A percentile compares a stretch with the other conserved stretches of the same genome.
phyloP scores from a whole-genome alignment of 2,329 filamentous ascomycete species.

The Cordyceps pruinosa region DNA sequence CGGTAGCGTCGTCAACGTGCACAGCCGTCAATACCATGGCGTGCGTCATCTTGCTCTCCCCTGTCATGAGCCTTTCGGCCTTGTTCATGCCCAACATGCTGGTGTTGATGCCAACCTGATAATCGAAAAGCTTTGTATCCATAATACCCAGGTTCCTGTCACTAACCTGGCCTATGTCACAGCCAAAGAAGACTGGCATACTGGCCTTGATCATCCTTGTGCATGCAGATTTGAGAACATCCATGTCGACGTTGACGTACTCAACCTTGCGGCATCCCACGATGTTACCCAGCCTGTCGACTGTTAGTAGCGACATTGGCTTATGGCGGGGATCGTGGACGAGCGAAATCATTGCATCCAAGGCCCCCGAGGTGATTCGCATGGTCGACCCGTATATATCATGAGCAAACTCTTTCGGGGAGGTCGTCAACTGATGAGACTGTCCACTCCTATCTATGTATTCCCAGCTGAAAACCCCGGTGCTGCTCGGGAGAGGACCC shows the following conservation, averaged over 20 bases:
- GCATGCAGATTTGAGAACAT: constrained; percentile 62
- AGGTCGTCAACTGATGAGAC: constrained; percentile 54
- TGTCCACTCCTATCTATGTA: constrained; percentile 65
- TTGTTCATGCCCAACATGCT: constrained; percentile 68
- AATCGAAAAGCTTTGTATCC: constrained; percentile 71
- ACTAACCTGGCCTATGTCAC: constrained; percentile 78
- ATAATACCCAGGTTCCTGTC: constrained; percentile 65
- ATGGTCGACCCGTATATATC: constrained; percentile 57
- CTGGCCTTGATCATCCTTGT: constrained; percentile 73
- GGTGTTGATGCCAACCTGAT: constrained; percentile 77
- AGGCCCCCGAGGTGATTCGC: constrained; percentile 51
- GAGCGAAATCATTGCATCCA: constrained; percentile 68
- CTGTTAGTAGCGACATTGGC: constrained; percentile 65
- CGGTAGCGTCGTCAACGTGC: constrained; percentile 59
- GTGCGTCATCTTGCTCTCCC: constrained; percentile 81
- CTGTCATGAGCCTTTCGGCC: constrained; percentile 63
- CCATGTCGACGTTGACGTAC: constrained; percentile 78
- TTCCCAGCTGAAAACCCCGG: constrained; percentile 69
- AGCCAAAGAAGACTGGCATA: constrained; percentile 81
- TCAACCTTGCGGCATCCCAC: constrained; percentile 68
- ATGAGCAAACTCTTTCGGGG: constrained; percentile 64
- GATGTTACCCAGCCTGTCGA: constrained; percentile 74
- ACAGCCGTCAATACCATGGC: constrained; percentile 89
- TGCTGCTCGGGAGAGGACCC: constrained; percentile 66
- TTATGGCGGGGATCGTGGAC: constrained; percentile 80